Conservation (phyloP, 352 stramenopile genomes). For the Halophytophthora polymorphica region DNA sequence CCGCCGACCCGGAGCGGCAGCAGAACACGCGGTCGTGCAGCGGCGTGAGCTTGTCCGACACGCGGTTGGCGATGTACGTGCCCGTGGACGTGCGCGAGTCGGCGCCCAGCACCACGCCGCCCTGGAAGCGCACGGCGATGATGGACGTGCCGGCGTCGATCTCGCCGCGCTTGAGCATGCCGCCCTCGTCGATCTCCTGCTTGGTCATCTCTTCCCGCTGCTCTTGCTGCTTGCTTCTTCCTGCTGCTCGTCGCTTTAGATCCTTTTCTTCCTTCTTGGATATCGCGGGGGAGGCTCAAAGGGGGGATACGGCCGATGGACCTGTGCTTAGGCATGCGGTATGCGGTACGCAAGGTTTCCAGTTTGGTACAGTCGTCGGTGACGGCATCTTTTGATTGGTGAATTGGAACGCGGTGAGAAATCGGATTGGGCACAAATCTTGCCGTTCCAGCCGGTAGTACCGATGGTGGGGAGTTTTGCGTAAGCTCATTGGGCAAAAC, state of each 20-base stretch:
- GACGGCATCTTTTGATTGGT: no score
- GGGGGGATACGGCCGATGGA: no score
- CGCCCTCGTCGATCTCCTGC: constrained; percentile 53
- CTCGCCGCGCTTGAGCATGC: constrained; percentile 87
- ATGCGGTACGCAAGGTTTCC: no score
- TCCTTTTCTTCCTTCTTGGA: background rate
- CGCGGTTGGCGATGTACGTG: constrained; percentile 97
- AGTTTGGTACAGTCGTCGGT: no score
- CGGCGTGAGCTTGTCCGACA: constrained; percentile 97
- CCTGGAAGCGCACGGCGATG: constrained; percentile 95
- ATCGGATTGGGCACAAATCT: no score
- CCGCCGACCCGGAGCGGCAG: constrained; percentile 96
- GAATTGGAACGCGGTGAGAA: no score
- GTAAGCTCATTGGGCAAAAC: no score
- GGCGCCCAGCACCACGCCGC: constrained; percentile 96
- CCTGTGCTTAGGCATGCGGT: no score
- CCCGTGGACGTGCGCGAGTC: constrained; percentile 93
- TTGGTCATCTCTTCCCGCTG: constrained; percentile 31
- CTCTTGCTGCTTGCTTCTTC: background rate
- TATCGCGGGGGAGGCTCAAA: background rate
- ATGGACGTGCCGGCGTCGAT: constrained; percentile 97
- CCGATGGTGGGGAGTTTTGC: no score
- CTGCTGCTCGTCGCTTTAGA: background rate
- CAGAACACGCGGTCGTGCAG: constrained; percentile 97
- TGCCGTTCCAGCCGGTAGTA: no score